Evolutionary conservation across 2,329 filamentous ascomycete species (phyloP), one percentile per base, ranked within the genome.

Genomic region (Diaporthe nobilis): DNA sequence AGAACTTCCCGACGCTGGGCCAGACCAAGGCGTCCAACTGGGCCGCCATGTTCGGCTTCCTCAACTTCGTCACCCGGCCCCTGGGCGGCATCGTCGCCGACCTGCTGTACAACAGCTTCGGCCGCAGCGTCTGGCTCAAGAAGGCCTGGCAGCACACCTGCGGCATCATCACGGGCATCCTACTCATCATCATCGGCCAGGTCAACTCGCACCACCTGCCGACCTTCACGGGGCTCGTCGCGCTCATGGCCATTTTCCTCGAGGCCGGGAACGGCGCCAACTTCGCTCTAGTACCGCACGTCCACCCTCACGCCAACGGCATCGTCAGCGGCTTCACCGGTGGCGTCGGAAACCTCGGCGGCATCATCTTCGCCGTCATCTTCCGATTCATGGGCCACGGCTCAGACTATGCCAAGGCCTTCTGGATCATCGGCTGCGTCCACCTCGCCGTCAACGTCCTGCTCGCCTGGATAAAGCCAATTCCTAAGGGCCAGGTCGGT

Each of bases 191-290:
- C 76, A 88, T 92, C 80, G 94, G 93, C 31, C 85, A 88, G 2
- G 87, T 91, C 80, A 86, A 97, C 82, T 89, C 94, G 0, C 89
- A 92, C 37, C 81, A 88, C 34, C 83, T 92, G 65, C 84, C 88
- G 9, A 91, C 90, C 3, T 92, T 97, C 88, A 92, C 97, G 74
- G 94, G 94, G 1, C 90, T 98, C 8, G 86, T 97, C 12, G 92
- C 93, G 1, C 89, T 94, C 13, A 89, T 95, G 85, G 94, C 94
- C 1, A 89, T 98, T 82, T 98, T 98, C 86, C 85, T 95, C 58
- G 95, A 97, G 83, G 94, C 94, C 2, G 92, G 92, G 57, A 98
- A 98, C 82, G 96, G 96, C 0, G 92, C 94, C 55, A 97, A 94
- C 85, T 98, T 97, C 84, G 91, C 94, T 0, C 89, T 98, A 8